Base-by-base conservation (phyloP, 108 stramenopile species). In the Cyclotella kingstonii region DNA sequence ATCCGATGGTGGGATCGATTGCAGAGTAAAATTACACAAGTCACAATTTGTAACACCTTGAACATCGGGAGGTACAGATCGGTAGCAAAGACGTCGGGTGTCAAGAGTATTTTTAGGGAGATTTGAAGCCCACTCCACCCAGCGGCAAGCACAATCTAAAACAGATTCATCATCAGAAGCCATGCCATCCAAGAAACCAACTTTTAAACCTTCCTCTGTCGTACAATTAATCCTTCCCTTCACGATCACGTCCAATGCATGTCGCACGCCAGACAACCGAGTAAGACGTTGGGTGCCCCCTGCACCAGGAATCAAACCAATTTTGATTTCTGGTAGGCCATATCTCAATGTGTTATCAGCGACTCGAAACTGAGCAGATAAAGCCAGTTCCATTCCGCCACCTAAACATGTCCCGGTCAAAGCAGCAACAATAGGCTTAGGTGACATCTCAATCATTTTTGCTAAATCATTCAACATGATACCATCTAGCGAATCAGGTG, bases 251-350 rank as follows among this genome's bases (percentile, higher is more conserved):
- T 87, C 80, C 25, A 92, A 61, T 2, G 95, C 93, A 45, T 75
- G 62, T 14, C 76, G 68, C 30, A 90, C 73, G 6, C 84, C 86
- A 43, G 93, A 81, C 44, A 96, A 71, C 38, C 96, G 75, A 9
- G 97, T 93, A 45, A 99, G 85, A 26, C 97, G 93, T 73, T 99
- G 98, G 2, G 98, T 98, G 7, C 96, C 98, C 5, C 97, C 96
- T 0, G 96, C 98, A 10, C 89, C 89, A 0, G 98, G 98, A 52
- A 99, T 94, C 60, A 99, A 83, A 28, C 95, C 98, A 19, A 99
- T 87, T 46, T 85, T 80, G 0, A 95, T 91, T 78, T 99, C 98
- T 2, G 97, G 96, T 10, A 99, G 76, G 23, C 96, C 97, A 65
- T 98, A 75, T 35, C 66, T 76, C 9, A 76, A 69, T 4, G 77